Percentiles rank a stretch among this genome's conserved stretches.
These are phyloP conservation scores for Teratosphaeria viscida DNA, from an alignment of 2,329 filamentous ascomycete species.

Conservation along the genomic window DNA sequence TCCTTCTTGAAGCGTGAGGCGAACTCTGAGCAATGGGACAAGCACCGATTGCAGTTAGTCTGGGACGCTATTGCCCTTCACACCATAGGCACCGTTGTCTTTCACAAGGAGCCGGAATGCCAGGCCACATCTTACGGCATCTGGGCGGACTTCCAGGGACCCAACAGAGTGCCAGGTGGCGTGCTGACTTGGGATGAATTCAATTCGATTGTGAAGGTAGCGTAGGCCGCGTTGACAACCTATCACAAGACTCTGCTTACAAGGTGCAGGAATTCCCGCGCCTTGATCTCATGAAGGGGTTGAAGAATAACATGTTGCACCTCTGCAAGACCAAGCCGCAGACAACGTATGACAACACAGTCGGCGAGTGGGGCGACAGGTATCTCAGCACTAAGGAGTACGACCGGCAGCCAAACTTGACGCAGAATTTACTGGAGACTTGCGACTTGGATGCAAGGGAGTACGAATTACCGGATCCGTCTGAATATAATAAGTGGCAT, in stretches of 20 bases:
- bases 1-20: constrained; percentile 27
- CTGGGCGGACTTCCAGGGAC: constrained; percentile 14
- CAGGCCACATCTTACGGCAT: constrained; percentile 17
- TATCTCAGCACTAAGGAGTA: constrained; percentile 25
- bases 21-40: constrained; percentile 26
- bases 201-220: constrained; percentile 9
- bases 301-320: constrained; percentile 31
- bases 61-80: constrained; percentile 43
- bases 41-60: constrained; percentile 34
- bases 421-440: constrained; percentile 12
- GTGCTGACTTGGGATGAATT: constrained; percentile 13
- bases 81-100: constrained; percentile 28
- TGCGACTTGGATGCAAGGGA: constrained; percentile 12
- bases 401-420: constrained; percentile 23
- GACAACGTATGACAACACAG: constrained; percentile 29
- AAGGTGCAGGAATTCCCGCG: constrained; percentile 24
- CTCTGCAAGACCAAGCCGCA: constrained; percentile 33
- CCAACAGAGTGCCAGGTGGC: constrained; percentile 11
- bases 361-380: constrained; percentile 26
- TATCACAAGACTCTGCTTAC: neutral
- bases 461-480: neutral
- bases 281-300: constrained; percentile 22
- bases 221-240: neutral
- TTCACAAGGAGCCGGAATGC: constrained; percentile 36
- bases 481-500: neutral